Evolutionary conservation across 176 grass and related monocot genomes (phyloP), one percentile per base, ranked within the genome.

Genomic region (Oryza meridionalis): DNA sequence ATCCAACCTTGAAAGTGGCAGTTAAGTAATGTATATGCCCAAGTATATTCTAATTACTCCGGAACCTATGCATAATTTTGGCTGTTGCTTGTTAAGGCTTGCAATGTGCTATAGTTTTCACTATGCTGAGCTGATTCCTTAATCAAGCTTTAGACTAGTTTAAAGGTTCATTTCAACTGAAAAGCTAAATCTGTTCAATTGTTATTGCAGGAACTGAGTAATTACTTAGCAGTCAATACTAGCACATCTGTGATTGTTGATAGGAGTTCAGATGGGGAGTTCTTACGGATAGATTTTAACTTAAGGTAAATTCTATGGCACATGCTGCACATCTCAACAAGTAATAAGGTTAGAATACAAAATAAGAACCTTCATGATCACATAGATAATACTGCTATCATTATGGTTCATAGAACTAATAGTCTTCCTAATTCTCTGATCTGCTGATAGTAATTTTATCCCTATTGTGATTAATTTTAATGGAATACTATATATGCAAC

Each of bases 221-320:
- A 67, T 86, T 99, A 99, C 82, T 94, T 99, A 82, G 88, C 88
- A 70, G 84, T 99, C 66, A 99, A 81, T 66, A 94, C 97, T 72
- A 86, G 83, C 15, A 99, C 97, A 84, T 91, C 91, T 81, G 83
- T 99, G 72, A 85, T 99, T 69, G 97, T 99, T 89, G 97, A 99
- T 86, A 92, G 87, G 90, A 99, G 96, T 90, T 87, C 85, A 83
- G 93, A 99, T 89, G 87, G 71, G 17, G 96, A 99, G 59, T 99
- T 99, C 73, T 86, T 99, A 88, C 89, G 93, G 29, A 96, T 99
- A 84, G 93, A 94, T 84, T 99, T 99, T 90, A 96, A 99, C 71
- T 81, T 96, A 62, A 99, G 96, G 93, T 96, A 87, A 75, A 84
- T 45, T 70, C 65, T 65, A 55, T 43, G 9, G 24, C 9, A 49